Conservation (phyloP, 1,284 basidiomycete species). For the Tylopilus sp. region DNA sequence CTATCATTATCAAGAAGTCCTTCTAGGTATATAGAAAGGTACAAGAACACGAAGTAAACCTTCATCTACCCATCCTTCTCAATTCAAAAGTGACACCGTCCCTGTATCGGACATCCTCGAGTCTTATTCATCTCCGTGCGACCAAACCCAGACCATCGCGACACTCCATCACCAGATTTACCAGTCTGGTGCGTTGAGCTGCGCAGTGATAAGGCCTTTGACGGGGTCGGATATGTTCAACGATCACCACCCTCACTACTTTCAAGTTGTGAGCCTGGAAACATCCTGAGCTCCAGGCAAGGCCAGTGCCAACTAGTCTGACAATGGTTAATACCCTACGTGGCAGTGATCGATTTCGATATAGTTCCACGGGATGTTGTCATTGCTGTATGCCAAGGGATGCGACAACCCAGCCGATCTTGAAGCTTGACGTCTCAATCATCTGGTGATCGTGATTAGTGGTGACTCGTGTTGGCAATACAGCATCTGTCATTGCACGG, state of each 20-base stretch:
- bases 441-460: neutral
- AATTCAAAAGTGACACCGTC: neutral
- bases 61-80: conserved; percentile 5
- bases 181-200: too few relatives aligned
- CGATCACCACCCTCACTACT: too few relatives aligned
- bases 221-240: neutral
- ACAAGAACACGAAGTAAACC: conserved; percentile 1
- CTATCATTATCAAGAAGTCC: neutral
- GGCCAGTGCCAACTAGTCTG: too few relatives aligned
- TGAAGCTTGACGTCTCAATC: neutral
- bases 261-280: neutral
- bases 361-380: neutral
- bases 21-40: neutral
- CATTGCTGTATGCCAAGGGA: neutral
- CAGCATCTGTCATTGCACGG: neutral
- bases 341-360: neutral
- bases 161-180: too few relatives aligned
- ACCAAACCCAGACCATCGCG: neutral
- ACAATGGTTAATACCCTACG: neutral
- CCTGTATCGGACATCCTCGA: conserved; percentile 1
- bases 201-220: neutral
- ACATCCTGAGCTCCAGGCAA: neutral
- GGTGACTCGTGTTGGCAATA: neutral
- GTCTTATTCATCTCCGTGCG: conserved; percentile 6
- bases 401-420: neutral